These are phyloP conservation scores for Angophora floribunda DNA, from an alignment of 345 rosid species.

Conservation along the genomic window DNA sequence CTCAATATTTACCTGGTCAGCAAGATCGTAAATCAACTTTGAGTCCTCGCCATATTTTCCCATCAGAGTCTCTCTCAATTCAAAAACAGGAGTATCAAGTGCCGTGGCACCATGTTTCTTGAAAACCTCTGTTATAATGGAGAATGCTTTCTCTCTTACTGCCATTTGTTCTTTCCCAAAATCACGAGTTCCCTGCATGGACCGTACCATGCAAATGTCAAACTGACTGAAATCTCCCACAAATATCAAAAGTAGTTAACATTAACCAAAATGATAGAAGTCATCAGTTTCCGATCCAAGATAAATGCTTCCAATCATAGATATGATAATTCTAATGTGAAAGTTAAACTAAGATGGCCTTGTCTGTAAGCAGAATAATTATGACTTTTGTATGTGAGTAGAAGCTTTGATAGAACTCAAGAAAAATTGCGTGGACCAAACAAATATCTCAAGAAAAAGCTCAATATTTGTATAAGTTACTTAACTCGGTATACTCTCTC, in stretches of 20 bases:
- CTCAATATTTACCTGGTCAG: conserved; percentile 68
- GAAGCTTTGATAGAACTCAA: background rate
- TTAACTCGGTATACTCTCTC: background rate
- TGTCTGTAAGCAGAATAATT: background rate
- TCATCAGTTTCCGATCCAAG: background rate
- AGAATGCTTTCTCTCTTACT: conserved; percentile 70
- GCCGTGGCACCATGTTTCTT: conserved; percentile 90
- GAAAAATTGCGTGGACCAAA: background rate
- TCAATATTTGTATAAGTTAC: background rate
- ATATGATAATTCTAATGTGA: background rate
- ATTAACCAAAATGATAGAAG: background rate
- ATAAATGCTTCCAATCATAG: background rate
- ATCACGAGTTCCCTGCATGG: conserved; percentile 77
- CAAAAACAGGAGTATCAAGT: conserved; percentile 94
- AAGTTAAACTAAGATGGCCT: background rate
- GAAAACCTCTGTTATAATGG: conserved; percentile 64
- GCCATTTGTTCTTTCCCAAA: conserved; percentile 87
- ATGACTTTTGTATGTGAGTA: background rate
- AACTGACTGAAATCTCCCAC: background rate
- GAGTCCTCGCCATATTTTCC: conserved; percentile 98
- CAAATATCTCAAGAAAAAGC: background rate
- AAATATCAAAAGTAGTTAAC: background rate
- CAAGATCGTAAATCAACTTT: conserved; percentile 86
- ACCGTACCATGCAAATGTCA: background rate
- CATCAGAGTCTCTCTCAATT: conserved; percentile 85